Evolutionary conservation across 148 eudicot genomes (phyloP), one percentile per base, ranked within the genome.

Genomic region (Fagopyrum homotropicum): DNA sequence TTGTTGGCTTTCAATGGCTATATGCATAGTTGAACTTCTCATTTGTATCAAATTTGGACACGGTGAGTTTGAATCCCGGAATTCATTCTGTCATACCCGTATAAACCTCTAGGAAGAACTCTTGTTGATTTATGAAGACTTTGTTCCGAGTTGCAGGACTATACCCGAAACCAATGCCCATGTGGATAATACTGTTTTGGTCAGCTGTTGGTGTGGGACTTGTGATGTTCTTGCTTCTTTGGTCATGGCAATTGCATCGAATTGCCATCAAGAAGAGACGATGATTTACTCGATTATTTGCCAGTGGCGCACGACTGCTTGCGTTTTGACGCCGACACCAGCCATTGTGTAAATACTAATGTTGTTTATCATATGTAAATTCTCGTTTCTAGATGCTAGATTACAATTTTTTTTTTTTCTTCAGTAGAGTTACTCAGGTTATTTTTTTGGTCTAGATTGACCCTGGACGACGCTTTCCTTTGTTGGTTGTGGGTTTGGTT

Each of bases 1-100:
- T 80, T 92, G 97, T 73, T 95, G 98, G 98, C 96, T 95, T 59
- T 89, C 98, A 14, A 78, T 90, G 76, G 98, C 97, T 52, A 92
- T 95, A 54, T 95, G 98, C 88, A 95, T 95, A 43, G 81, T 95
- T 16, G 98, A 95, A 73, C 88, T 95, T 56, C 90, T 95, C 76
- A 95, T 95, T 35, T 95, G 98, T 76, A 85, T 95, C 78, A 95
- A 95, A 83, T 95, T 95, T 76, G 98, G 98, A 73, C 89, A 92
- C 29, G 98, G 98, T 92, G 64, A 8, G 91, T 83, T 75, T 72
- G 44, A 48, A 74, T 19, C 43, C 60, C 40, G 40, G 40, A 35
- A 35, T 64, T 63, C 5, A 46, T 6, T 2, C 61, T 44, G 17
- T 46, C 7, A n/a, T 9, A 10, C 5, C 19, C 3, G 1, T 3